Percentiles rank a stretch among this genome's conserved stretches.
phyloP scores from a whole-genome alignment of 768 basidiomycete species.

The Kwoniella heveanensis region DNA sequence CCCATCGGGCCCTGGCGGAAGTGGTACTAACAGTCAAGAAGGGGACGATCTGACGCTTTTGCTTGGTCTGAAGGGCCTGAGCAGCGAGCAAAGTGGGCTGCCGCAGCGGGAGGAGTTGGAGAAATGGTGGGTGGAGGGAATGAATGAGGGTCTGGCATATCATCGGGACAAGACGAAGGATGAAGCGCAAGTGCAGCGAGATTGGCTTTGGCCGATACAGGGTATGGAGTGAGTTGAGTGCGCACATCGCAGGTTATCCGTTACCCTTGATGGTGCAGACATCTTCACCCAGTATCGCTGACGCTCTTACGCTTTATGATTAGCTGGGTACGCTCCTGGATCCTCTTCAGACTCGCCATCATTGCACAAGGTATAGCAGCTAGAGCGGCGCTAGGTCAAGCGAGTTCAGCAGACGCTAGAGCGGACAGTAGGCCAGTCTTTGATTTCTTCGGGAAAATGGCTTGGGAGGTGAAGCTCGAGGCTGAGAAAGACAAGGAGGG shows the following conservation, averaged over 20 bases:
- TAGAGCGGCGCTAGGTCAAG: conserved; percentile 78
- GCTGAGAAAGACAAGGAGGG: conserved; percentile 29
- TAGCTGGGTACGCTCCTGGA: conserved; percentile 34
- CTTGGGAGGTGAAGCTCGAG: conserved; percentile 59
- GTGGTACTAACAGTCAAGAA: not conserved
- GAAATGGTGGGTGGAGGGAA: conserved; percentile 66
- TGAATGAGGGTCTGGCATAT: conserved; percentile 41
- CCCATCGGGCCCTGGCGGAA: not conserved
- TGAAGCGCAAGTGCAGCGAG: conserved; percentile 41
- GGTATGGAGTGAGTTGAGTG: conserved; percentile 72
- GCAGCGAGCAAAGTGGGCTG: conserved; percentile 63
- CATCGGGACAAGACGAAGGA: conserved; percentile 20
- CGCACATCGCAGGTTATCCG: not conserved
- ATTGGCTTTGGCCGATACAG: conserved; percentile 67
- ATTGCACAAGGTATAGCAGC: conserved; percentile 91
- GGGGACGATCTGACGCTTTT: conserved; percentile 58
- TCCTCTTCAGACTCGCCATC: conserved; percentile 63
- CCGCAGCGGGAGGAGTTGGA: conserved; percentile 74
- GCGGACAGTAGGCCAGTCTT: conserved; percentile 57
- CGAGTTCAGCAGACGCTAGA: conserved; percentile 76
- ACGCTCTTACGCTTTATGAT: not conserved
- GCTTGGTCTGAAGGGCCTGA: conserved; percentile 68
- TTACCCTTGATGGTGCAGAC: not conserved
- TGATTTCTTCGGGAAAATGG: conserved; percentile 65
- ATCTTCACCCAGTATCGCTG: not conserved